Base-by-base conservation (phyloP, 2,329 filamentous ascomycete genomes). In the Botryotinia convoluta region DNA sequence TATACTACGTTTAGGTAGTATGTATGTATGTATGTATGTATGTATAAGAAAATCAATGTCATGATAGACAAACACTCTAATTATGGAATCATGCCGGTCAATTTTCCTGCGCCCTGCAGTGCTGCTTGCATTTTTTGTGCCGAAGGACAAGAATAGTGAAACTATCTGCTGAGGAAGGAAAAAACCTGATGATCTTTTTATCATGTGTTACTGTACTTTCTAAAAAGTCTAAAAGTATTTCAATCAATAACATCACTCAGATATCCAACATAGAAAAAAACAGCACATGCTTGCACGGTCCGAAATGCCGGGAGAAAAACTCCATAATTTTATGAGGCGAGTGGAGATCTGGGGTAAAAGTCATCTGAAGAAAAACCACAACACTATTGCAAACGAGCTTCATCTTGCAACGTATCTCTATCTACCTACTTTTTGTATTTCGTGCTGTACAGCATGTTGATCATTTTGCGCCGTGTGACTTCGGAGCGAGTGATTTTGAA, bases 311-410 rank as follows among this genome's bases (percentile, higher is more conserved):
- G 65, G 51, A 42, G 51, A 68, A 32, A 44, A 51, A 16, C 39
- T 69, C 16, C 54, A 37, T 68, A 32, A 20, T 9, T 14, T n/a
- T 44, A 18, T 42, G 65, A 59, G 65, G 48, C 35, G 65, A 69
- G 65, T 39, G 65, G 35, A 57, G 48, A 69, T 69, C 48, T 69
- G 65, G 37, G 65, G 65, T 69, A 57, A 69, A 32, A 69, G 65
- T 57, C 65, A 69, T 44, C 65, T 44, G 65, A 69, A 69, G 37
- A 32, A 42, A 68, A 69, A 16, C 44, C 26, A 57, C 48, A 68
- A 57, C 65, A 68, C 35, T 42, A 57, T 32, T 68, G 42, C 48
- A 42, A 68, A 32, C 48, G 18, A 57, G 35, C 65, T 69, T 69
- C 48, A 16, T 32, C 16, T 57, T 39, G 65, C 48, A 54, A 32